These are phyloP conservation scores for Fusarium sp. DNA, from an alignment of 2,329 filamentous ascomycete species.

Conservation along the genomic window DNA sequence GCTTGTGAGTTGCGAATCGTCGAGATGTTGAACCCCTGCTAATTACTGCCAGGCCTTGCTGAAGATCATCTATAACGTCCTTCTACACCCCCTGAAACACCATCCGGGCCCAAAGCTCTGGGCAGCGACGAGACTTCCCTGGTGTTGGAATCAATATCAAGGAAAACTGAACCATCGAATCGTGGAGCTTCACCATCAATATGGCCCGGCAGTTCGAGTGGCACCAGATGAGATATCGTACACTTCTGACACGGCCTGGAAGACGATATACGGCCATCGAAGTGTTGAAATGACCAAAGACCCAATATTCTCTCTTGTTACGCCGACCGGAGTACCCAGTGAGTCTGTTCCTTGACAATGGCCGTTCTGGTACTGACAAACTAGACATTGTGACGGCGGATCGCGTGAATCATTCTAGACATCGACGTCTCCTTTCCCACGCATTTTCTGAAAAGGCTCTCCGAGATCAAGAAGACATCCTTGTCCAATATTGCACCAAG, in stretches of 20 bases:
- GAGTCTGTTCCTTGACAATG: neutral
- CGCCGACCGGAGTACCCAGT: slow-evolving; percentile 35
- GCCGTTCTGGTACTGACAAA: neutral
- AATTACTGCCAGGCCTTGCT: neutral
- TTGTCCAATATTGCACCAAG: slow-evolving; percentile 30
- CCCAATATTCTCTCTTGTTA: slow-evolving; percentile 32
- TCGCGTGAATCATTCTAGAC: slow-evolving; percentile 25
- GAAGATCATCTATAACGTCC: slow-evolving; percentile 17
- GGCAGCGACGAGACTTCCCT: slow-evolving; percentile 30
- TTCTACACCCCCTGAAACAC: slow-evolving; percentile 24
- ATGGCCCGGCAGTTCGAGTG: slow-evolving; percentile 30
- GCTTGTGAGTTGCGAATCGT: neutral
- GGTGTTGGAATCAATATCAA: slow-evolving; percentile 35
- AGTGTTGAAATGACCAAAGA: slow-evolving; percentile 35
- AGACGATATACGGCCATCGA: slow-evolving; percentile 30
- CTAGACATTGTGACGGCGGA: slow-evolving; percentile 38
- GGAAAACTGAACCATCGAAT: slow-evolving; percentile 32
- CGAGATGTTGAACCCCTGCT: fast-evolving
- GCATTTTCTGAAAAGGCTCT: slow-evolving; percentile 38
- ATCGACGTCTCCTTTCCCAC: slow-evolving; percentile 30
- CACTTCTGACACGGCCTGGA: slow-evolving; percentile 29
- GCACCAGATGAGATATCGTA: slow-evolving; percentile 35
- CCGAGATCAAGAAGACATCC: slow-evolving; percentile 31
- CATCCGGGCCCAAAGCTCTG: slow-evolving; percentile 29
- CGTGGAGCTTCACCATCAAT: slow-evolving; percentile 24